Conservation (phyloP, 1,284 basidiomycete genomes). For the Puccinia novopanici region DNA sequence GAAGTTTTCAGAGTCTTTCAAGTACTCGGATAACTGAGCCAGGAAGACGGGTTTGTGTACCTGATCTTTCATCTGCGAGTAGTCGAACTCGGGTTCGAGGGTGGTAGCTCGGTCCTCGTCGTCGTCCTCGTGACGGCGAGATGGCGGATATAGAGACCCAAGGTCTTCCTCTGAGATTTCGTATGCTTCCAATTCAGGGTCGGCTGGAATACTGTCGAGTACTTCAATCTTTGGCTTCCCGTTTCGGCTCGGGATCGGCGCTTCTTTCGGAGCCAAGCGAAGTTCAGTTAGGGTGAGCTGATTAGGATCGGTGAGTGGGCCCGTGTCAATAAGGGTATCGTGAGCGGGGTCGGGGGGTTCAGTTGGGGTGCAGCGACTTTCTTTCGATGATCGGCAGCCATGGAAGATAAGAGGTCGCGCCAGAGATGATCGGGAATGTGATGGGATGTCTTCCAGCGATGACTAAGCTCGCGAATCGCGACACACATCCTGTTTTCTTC, state of each 20-base stretch:
- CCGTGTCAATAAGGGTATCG: not conserved
- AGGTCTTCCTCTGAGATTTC: slow-evolving; percentile 36
- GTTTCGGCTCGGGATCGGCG: not conserved
- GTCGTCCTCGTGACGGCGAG: too few species aligned
- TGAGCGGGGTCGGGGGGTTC: not conserved
- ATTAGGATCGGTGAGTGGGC: not conserved
- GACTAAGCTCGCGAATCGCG: slow-evolving; percentile 1
- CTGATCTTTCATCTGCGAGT: slow-evolving; percentile 15
- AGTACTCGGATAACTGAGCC: slow-evolving; percentile 11
- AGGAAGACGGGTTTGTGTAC: slow-evolving; percentile 21
- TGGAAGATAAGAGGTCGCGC: slow-evolving; percentile 3
- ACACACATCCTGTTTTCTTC: slow-evolving; percentile 9
- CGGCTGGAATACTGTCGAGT: not conserved
- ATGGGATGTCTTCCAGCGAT: not conserved
- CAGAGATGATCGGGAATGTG: not conserved
- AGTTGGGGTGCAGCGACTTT: not conserved
- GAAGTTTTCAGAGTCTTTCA: slow-evolving; percentile 39
- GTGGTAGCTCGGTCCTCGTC: not conserved
- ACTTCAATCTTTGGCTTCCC: slow-evolving; percentile 37
- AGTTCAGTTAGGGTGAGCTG: not conserved
- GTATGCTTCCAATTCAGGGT: slow-evolving; percentile 26
- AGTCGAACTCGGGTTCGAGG: slow-evolving; percentile 16
- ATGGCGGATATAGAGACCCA: slow-evolving; percentile 12
- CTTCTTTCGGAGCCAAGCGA: not conserved
- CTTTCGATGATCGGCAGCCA: not conserved